Evolutionary conservation across 1,139 yeast species (phyloP).

Genomic region (Saccharomycopsis hybrid): DNA sequence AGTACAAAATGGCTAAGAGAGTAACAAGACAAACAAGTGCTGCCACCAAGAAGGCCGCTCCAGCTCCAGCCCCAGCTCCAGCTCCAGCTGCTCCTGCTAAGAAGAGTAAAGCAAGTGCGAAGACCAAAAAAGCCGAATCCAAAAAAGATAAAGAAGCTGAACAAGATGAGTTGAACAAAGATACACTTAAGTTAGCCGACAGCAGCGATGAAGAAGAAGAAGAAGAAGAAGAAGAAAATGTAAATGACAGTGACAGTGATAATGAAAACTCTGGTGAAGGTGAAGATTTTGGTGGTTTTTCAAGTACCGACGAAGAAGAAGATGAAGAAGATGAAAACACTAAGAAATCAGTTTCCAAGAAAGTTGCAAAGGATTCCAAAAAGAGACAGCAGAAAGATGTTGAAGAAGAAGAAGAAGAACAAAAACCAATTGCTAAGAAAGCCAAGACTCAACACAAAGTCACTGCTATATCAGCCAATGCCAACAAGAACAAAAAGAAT

Average conservation of each 20-base stretch:
- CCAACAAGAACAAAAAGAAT: slow-evolving; percentile 4
- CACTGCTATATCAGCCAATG: neutral
- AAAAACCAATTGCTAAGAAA: slow-evolving; percentile 24
- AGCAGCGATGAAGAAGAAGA: slow-evolving; percentile 15
- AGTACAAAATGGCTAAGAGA: slow-evolving; percentile 2
- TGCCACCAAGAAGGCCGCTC: slow-evolving; percentile 26
- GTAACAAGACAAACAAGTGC: neutral
- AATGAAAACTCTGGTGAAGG: slow-evolving; percentile 26
- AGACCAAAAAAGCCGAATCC: neutral
- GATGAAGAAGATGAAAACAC: slow-evolving; percentile 30
- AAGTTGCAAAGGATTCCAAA: slow-evolving; percentile 27
- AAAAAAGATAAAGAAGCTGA: neutral
- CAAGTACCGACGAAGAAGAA: slow-evolving; percentile 25
- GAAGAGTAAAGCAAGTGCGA: neutral
- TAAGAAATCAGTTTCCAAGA: slow-evolving; percentile 23
- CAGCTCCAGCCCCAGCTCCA: neutral
- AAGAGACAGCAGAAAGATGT: slow-evolving; percentile 20
- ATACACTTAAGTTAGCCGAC: slow-evolving; percentile 24
- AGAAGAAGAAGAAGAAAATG: slow-evolving; percentile 23
- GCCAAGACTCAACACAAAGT: slow-evolving; percentile 8
- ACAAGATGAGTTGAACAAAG: slow-evolving; percentile 17
- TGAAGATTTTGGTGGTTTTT: slow-evolving; percentile 29
- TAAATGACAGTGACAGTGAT: slow-evolving; percentile 27
- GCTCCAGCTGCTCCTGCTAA: no score
- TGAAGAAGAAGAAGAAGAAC: slow-evolving; percentile 22